phyloP scores from a whole-genome alignment of 1,284 basidiomycete genomes.

The Inonotus obliquus region DNA sequence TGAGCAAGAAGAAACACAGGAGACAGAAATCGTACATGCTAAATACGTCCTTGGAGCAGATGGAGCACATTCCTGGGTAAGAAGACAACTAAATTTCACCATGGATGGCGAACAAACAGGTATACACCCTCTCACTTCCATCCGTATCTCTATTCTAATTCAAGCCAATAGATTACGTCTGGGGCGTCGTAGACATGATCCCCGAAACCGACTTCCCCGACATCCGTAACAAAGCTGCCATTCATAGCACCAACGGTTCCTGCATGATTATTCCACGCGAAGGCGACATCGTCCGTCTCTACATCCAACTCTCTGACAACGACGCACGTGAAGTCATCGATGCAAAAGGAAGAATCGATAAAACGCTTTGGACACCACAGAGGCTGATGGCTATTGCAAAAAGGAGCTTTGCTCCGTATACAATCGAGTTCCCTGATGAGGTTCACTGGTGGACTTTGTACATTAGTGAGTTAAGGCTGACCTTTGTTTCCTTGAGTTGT shows the following conservation, averaged over 20 bases:
- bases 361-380: slow-evolving; percentile 38
- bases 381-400: slow-evolving; percentile 31
- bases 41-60: slow-evolving; percentile 55
- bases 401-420: slow-evolving; percentile 66
- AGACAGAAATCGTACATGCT: slow-evolving; percentile 42
- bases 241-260: slow-evolving; percentile 51
- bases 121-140: slow-evolving; percentile 20
- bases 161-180: slow-evolving; percentile 50
- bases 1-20: slow-evolving; percentile 26
- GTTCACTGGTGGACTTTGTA: slow-evolving; percentile 84
- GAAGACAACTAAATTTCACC: slow-evolving; percentile 58
- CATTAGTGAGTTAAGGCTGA: slow-evolving; percentile 36
- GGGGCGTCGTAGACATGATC: slow-evolving; percentile 74
- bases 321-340: slow-evolving; percentile 29
- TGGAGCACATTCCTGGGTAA: slow-evolving; percentile 79
- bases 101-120: slow-evolving; percentile 78
- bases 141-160: background rate
- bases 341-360: slow-evolving; percentile 35
- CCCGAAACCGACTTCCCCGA: slow-evolving; percentile 74
- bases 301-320: slow-evolving; percentile 41
- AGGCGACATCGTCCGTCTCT: slow-evolving; percentile 37
- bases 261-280: slow-evolving; percentile 43
- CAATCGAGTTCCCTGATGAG: slow-evolving; percentile 47
- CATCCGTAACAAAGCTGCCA: slow-evolving; percentile 63
- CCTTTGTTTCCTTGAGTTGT: background rate